phyloP scores from a whole-genome alignment of 352 stramenopile species.

The Elongisporangium anandrum region DNA sequence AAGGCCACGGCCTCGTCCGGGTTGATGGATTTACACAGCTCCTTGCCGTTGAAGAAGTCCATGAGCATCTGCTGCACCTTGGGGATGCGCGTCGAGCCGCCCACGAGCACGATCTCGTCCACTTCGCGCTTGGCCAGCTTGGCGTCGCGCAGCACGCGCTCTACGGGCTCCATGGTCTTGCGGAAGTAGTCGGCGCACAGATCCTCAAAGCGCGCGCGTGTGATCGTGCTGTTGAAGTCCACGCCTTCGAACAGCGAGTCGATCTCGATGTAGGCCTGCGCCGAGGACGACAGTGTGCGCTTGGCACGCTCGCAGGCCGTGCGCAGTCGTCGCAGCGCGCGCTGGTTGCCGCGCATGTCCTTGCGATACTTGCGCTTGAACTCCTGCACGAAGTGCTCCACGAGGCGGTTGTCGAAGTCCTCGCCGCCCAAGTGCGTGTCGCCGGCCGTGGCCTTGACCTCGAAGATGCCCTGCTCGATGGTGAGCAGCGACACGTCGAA shows the following conservation, averaged over 20 bases:
- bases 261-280: conserved; percentile 89
- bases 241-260: conserved; percentile 91
- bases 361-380: conserved; percentile 87
- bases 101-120: conserved; percentile 28
- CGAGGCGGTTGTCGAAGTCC: conserved; percentile 91
- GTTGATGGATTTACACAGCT: conserved; percentile 59
- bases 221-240: conserved; percentile 92
- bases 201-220: conserved; percentile 89
- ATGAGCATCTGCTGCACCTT: conserved; percentile 48
- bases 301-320: conserved; percentile 92
- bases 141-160: conserved; percentile 21
- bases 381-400: conserved; percentile 87
- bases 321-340: conserved; percentile 82
- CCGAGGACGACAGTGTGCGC: conserved; percentile 83
- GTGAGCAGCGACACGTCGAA: conserved; percentile 90
- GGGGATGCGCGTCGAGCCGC: conserved; percentile 40
- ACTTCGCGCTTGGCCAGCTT: conserved; percentile 23
- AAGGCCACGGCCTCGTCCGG: conserved; percentile 62
- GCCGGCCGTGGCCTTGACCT: conserved; percentile 90
- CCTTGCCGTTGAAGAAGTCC: conserved; percentile 62
- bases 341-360: conserved; percentile 75
- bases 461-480: conserved; percentile 93
- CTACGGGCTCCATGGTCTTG: conserved; percentile 83
- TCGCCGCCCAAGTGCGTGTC: conserved; percentile 90
- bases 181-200: conserved; percentile 87